Evolutionary conservation across 1,139 yeast genomes (phyloP), one percentile per base, ranked within the genome.

Genomic region (Diutina catenulata): DNA sequence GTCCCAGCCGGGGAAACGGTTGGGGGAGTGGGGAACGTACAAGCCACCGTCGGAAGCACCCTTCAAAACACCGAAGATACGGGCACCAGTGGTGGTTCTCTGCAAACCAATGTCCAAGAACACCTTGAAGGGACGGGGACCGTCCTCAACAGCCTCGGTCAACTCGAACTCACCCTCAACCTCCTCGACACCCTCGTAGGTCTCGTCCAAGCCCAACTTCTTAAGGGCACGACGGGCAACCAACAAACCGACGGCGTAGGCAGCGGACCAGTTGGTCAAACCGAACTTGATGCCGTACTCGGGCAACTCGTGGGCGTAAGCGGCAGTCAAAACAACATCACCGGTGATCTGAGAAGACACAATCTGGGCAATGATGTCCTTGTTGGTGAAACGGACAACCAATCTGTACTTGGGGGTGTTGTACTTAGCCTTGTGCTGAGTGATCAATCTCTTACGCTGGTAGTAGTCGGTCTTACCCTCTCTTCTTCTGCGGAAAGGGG

Each of bases 1-100:
- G 73, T 91, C 99, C 94, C 91, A 91, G 75, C 98, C 99, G 71
- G 99, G 99, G 95, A 88, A 91, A 82, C 98, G 88, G 80, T 88
- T 88, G 64, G 95, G 83, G 57, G 95, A 86, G 88, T 91, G 99
- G 55, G 99, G 99, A 64, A 91, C 77, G 88, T 83, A 86, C 62
- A 91, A 77, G 61, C 99, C 99, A 83, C 98, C 99, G 68, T 91
- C 99, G 49, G 97, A 88, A 64, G 98, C 98, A 83, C 99, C 99
- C 82, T 91, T 91, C 66, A 93, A 77, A 64, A 88, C 96, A 83
- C 97, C 99, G 61, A 91, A 91, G 67, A 91, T 78, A 74, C 95
- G 86, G 65, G 97, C 96, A 86, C 99, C 99, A 60, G 97, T 88
- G 74, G 99, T 91, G 74, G 99, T 87, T 81, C 99, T 91, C 74